Percentiles rank a stretch among this genome's conserved stretches.
Evolutionary conservation across 2,329 filamentous ascomycete genomes (phyloP).

Genomic region (Aspergillus sp.): DNA sequence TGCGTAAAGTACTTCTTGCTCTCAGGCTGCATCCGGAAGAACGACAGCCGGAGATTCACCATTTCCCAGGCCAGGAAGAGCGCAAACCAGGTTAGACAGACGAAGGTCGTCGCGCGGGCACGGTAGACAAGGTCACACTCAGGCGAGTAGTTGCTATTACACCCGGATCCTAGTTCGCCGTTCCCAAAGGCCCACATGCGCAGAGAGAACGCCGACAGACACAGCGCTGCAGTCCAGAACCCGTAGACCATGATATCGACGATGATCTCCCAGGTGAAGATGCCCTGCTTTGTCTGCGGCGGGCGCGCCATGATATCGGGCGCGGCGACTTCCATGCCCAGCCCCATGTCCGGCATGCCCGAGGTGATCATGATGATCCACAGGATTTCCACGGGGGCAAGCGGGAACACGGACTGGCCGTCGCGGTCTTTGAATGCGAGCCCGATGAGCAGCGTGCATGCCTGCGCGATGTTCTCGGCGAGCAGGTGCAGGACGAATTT

Average conservation of each 20-base stretch:
- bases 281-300: constrained; percentile 67
- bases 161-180: constrained; percentile 58
- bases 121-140: constrained; percentile 66
- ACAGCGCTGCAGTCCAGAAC: constrained; percentile 71
- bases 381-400: constrained; percentile 81
- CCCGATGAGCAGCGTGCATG: constrained; percentile 76
- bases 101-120: constrained; percentile 71
- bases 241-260: constrained; percentile 80
- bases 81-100: constrained; percentile 72
- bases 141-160: constrained; percentile 58
- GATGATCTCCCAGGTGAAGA: constrained; percentile 76
- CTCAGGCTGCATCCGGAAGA: constrained; percentile 71
- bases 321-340: constrained; percentile 75
- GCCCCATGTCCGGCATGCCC: constrained; percentile 81
- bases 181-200: constrained; percentile 64
- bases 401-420: constrained; percentile 77
- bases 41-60: constrained; percentile 68
- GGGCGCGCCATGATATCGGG: constrained; percentile 77
- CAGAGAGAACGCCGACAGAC: constrained; percentile 62
- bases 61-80: constrained; percentile 79
- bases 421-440: constrained; percentile 74
- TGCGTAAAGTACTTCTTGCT: constrained; percentile 62
- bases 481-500: constrained; percentile 82
- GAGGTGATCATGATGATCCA: constrained; percentile 96
- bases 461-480: constrained; percentile 79